Conservation (phyloP, 805 yeast species). For the Candida ascalaphidarum region DNA sequence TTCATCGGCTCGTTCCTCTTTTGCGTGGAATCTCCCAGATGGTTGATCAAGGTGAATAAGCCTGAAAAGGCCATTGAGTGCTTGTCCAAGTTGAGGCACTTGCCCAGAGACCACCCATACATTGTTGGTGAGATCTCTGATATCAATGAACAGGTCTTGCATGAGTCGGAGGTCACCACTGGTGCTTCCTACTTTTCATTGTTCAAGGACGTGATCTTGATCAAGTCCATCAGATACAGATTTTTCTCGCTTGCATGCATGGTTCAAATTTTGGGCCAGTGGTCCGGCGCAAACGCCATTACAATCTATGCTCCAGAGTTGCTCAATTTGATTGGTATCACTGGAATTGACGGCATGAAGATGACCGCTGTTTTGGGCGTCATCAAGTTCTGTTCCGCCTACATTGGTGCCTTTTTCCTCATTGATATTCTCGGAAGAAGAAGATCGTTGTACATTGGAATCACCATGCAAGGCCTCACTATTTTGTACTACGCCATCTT, state of each 20-base stretch:
- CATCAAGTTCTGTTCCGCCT: conserved; percentile 42
- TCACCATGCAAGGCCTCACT: conserved; percentile 33
- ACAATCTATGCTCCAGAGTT: conserved; percentile 51
- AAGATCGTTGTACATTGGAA: conserved; percentile 40
- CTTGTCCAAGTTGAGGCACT: conserved; percentile 34
- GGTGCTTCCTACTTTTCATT: conserved; percentile 7
- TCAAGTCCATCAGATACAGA: conserved; percentile 37
- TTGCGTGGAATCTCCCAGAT: conserved; percentile 43
- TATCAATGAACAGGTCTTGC: conserved; percentile 42
- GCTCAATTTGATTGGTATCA: conserved; percentile 38
- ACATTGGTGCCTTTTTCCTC: conserved; percentile 42
- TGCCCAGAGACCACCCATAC: conserved; percentile 40
- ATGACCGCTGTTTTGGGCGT: conserved; percentile 48
- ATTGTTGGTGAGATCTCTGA: conserved; percentile 38
- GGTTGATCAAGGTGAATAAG: conserved; percentile 37
- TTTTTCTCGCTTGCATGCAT: conserved; percentile 30
- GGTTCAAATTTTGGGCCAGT: conserved; percentile 44
- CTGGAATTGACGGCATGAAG: conserved; percentile 28
- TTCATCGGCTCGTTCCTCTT: conserved; percentile 31
- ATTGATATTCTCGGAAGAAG: conserved; percentile 49
- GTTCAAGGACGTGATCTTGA: conserved; percentile 24
- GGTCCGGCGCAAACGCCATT: conserved; percentile 52
- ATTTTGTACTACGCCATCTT: conserved; percentile 40
- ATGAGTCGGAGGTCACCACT: conserved; percentile 45
- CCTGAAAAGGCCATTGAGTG: conserved; percentile 31